These are phyloP conservation scores for maize (Zea mays) DNA, from an alignment of 176 grass and related monocot genomes.

Conservation along the genomic window DNA sequence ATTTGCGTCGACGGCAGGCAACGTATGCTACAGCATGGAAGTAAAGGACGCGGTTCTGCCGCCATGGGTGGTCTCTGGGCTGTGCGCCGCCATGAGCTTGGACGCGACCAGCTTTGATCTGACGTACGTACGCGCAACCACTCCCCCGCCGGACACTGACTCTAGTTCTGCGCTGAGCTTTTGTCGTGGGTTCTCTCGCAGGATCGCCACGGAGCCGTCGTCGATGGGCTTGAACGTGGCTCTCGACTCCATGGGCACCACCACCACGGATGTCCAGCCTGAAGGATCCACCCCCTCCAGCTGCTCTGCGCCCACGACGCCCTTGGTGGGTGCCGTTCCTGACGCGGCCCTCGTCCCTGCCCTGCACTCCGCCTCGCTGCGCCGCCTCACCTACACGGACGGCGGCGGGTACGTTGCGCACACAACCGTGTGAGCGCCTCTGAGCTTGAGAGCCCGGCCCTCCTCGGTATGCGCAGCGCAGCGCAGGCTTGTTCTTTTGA, in stretches of 20 bases:
- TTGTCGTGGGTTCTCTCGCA: conserved; percentile 21
- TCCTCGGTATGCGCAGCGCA: too few relatives aligned
- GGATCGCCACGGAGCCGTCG: conserved; percentile 45
- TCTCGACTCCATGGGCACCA: conserved; percentile 36
- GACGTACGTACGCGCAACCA: conserved; percentile 50
- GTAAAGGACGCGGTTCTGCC: conserved; percentile 66
- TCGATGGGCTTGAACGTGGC: conserved; percentile 64
- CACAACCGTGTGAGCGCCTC: conserved; percentile 41
- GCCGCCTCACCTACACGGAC: conserved; percentile 50
- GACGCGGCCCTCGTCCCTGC: conserved; percentile 42
- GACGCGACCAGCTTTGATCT: conserved; percentile 54
- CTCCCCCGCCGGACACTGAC: too few relatives aligned
- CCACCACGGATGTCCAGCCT: neutral
- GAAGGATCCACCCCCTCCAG: neutral
- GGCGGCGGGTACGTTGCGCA: conserved; percentile 44
- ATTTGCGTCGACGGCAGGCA: conserved; percentile 25
- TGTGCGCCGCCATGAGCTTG: conserved; percentile 60
- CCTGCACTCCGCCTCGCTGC: conserved; percentile 36
- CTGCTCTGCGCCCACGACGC: neutral
- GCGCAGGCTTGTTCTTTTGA: too few relatives aligned
- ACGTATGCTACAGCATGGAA: conserved; percentile 79
- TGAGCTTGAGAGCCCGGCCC: neutral
- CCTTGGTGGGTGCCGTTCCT: conserved; percentile 45
- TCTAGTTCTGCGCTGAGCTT: neutral
- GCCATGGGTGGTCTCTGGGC: conserved; percentile 67